These are phyloP conservation scores for Pythium plurisporium DNA, from an alignment of 352 stramenopile genomes.

Conservation along the genomic window DNA sequence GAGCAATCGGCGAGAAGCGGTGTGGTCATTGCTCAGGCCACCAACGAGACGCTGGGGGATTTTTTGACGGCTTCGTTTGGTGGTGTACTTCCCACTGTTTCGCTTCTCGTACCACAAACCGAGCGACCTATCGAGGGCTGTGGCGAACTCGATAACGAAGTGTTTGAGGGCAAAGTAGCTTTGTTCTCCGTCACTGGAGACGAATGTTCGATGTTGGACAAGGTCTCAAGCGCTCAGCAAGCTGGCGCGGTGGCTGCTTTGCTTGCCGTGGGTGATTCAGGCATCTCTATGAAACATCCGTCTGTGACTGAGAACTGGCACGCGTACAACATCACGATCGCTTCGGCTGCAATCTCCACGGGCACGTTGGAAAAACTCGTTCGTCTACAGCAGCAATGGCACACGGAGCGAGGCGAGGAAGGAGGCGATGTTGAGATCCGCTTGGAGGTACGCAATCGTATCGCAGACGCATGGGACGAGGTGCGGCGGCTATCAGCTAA, in stretches of 20 bases:
- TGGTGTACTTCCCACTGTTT: constrained; percentile 29
- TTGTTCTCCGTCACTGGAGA: constrained; percentile 25
- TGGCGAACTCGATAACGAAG: not conserved
- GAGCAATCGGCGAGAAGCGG: constrained; percentile 29
- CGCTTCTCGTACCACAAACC: constrained; percentile 20
- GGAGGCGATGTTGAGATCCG: not conserved
- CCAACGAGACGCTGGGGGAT: constrained; percentile 26
- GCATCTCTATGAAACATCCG: constrained; percentile 28
- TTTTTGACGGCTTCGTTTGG: constrained; percentile 56
- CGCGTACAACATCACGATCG: constrained; percentile 70
- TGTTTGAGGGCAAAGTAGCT: constrained; percentile 25
- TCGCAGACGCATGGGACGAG: constrained; percentile 50
- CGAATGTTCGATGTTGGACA: constrained; percentile 35
- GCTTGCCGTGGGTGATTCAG: constrained; percentile 32
- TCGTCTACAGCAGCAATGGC: constrained; percentile 8
- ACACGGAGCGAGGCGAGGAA: not conserved
- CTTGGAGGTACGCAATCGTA: constrained; percentile 33
- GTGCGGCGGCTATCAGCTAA: constrained; percentile 30
- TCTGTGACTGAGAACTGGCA: constrained; percentile 42
- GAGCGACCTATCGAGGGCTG: constrained; percentile 21
- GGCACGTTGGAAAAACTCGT: constrained; percentile 27
- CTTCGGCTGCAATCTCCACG: constrained; percentile 33
- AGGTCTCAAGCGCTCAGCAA: constrained; percentile 41
- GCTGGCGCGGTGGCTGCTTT: constrained; percentile 39
- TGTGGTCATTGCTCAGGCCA: constrained; percentile 20